These are phyloP conservation scores for Plantago coronopus DNA, from an alignment of 305 asterid species.

Conservation along the genomic window DNA sequence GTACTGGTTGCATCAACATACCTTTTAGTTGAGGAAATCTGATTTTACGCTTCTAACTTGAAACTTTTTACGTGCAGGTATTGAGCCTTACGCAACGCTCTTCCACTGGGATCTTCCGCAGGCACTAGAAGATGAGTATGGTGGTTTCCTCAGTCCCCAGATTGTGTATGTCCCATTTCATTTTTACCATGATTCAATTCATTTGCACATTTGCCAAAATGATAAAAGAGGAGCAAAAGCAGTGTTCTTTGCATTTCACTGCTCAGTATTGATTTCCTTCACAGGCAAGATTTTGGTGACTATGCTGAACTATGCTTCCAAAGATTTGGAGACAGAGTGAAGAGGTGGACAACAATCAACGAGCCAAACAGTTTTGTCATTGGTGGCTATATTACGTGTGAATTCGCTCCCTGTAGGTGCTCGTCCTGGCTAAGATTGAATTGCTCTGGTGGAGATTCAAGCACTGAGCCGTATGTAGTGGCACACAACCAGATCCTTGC, in stretches of 20 bases:
- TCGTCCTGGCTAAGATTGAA: slow-evolving; percentile 3
- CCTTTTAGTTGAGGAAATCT: too few species aligned
- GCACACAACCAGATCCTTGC: slow-evolving; percentile 15
- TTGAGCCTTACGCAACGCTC: slow-evolving; percentile 19
- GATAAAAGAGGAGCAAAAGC: neutral
- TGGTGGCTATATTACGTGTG: slow-evolving; percentile 15
- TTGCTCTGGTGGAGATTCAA: slow-evolving; percentile 13
- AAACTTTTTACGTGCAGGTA: slow-evolving; percentile 1
- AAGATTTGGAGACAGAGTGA: slow-evolving; percentile 24
- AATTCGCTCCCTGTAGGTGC: slow-evolving; percentile 8
- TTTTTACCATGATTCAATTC: neutral
- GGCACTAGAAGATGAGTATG: slow-evolving; percentile 14
- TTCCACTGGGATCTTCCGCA: slow-evolving; percentile 27
- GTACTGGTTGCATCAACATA: slow-evolving; percentile 8
- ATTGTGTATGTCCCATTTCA: slow-evolving; percentile 8
- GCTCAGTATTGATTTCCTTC: neutral
- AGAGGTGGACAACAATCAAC: slow-evolving; percentile 32
- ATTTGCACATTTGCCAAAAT: neutral
- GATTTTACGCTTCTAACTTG: neutral
- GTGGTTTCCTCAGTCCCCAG: slow-evolving; percentile 10
- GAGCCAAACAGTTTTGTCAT: slow-evolving; percentile 14
- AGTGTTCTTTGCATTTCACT: neutral
- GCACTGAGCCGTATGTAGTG: neutral
- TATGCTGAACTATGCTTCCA: slow-evolving; percentile 27
- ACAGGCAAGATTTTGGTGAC: slow-evolving; percentile 17